Conservation (phyloP, 352 stramenopile species). For the Globisporangium canariense region DNA sequence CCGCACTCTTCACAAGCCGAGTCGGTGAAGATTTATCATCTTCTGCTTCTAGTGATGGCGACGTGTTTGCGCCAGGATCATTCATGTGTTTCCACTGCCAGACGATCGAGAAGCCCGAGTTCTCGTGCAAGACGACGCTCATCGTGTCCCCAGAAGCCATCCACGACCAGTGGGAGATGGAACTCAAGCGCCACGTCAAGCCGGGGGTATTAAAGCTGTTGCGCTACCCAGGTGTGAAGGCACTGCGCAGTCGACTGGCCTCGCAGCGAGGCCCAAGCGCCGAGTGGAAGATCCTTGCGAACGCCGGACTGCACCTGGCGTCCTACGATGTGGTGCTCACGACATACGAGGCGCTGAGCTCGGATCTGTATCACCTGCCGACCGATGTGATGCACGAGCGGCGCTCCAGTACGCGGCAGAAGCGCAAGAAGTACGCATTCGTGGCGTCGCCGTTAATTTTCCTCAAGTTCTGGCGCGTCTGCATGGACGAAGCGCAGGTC, state of each 20-base stretch:
- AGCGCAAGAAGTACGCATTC: slow-evolving; percentile 77
- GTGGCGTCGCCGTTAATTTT: slow-evolving; percentile 85
- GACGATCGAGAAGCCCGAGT: slow-evolving; percentile 28
- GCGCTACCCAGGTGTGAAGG: slow-evolving; percentile 54
- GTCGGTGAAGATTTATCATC: background rate
- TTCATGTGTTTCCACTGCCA: slow-evolving; percentile 76
- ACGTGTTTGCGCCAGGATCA: slow-evolving; percentile 12
- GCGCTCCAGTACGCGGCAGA: slow-evolving; percentile 53
- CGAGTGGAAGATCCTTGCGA: slow-evolving; percentile 56
- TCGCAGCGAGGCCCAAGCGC: slow-evolving; percentile 27
- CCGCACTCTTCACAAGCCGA: background rate
- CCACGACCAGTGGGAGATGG: slow-evolving; percentile 86
- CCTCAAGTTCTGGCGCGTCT: slow-evolving; percentile 88
- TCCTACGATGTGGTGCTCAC: slow-evolving; percentile 90
- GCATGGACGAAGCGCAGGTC: slow-evolving; percentile 92
- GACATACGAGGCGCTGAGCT: slow-evolving; percentile 85
- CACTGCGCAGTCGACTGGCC: slow-evolving; percentile 31
- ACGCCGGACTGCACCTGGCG: slow-evolving; percentile 43
- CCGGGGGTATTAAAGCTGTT: slow-evolving; percentile 44
- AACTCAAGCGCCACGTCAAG: slow-evolving; percentile 82
- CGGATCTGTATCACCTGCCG: slow-evolving; percentile 78
- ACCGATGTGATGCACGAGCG: slow-evolving; percentile 33
- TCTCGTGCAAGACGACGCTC: slow-evolving; percentile 79
- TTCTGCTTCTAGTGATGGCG: background rate
- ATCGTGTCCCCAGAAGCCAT: slow-evolving; percentile 92